Conservation (phyloP, 495 filamentous ascomycete species). For the Podospora appendiculata region DNA sequence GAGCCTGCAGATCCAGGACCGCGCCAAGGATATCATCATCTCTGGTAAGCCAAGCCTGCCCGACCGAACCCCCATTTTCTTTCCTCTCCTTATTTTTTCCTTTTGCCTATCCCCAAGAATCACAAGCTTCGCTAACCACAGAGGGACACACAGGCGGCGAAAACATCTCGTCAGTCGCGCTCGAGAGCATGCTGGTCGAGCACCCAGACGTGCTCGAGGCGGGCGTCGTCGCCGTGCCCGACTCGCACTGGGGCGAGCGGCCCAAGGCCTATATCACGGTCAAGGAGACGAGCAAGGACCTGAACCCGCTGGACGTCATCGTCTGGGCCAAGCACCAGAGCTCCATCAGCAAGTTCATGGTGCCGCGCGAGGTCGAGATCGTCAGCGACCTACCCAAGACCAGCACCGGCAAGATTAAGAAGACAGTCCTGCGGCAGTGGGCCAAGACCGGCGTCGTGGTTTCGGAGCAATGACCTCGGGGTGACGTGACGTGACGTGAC, state of each 20-base stretch:
- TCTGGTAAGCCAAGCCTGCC: constrained; percentile 60
- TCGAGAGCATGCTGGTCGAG: constrained; percentile 85
- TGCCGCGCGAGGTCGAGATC: constrained; percentile 87
- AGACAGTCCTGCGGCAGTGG: constrained; percentile 89
- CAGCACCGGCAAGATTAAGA: constrained; percentile 91
- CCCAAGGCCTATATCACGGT: constrained; percentile 92
- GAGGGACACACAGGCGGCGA: constrained; percentile 60
- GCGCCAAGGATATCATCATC: constrained; percentile 97
- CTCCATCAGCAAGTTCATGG: constrained; percentile 87
- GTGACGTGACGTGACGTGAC: too few species aligned
- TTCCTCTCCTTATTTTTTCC: background rate
- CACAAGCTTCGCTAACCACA: too few species aligned
- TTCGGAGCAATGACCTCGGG: constrained; percentile 1
- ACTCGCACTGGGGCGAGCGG: constrained; percentile 89
- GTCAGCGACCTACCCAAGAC: constrained; percentile 89
- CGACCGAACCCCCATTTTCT: background rate
- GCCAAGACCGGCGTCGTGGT: constrained; percentile 45
- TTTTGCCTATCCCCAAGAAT: background rate
- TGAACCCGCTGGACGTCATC: constrained; percentile 68
- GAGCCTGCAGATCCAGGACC: constrained; percentile 82
- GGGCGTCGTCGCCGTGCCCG: constrained; percentile 80
- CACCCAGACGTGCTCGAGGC: constrained; percentile 88
- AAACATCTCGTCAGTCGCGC: constrained; percentile 89
- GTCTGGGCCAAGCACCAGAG: constrained; percentile 75
- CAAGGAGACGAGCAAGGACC: constrained; percentile 50